Evolutionary conservation across 129 eudicot species (phyloP).

Genomic region (Glebionis coronaria): DNA sequence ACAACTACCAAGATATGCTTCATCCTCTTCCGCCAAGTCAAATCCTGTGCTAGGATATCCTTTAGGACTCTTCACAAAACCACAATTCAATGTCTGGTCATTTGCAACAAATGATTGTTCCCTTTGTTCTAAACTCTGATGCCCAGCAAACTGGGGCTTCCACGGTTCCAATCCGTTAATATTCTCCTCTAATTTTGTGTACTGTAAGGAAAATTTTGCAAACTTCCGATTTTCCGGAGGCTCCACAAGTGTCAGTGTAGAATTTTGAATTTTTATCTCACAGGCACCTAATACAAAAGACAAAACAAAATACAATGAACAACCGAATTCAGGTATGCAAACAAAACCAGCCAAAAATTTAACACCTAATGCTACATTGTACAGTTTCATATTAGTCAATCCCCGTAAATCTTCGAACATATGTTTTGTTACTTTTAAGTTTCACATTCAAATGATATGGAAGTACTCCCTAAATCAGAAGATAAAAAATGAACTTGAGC

Average conservation of each 20-base stretch:
- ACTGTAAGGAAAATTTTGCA: constrained; percentile 77
- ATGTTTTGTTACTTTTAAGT: neutral
- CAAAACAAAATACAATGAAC: constrained; percentile 11
- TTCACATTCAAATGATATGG: neutral
- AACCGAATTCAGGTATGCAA: neutral
- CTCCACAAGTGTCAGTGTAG: constrained; percentile 68
- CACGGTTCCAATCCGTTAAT: constrained; percentile 50
- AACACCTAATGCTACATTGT: constrained; percentile 10
- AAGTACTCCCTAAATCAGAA: neutral
- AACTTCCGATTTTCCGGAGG: constrained; percentile 82
- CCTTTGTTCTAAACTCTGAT: constrained; percentile 75
- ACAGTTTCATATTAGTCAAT: constrained; percentile 18
- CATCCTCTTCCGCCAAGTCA: constrained; percentile 95
- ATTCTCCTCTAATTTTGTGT: constrained; percentile 59
- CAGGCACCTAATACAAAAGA: constrained; percentile 57
- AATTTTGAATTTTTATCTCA: constrained; percentile 75
- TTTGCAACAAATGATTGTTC: constrained; percentile 75
- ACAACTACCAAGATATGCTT: constrained; percentile 80
- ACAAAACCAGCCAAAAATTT: neutral
- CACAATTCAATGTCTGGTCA: constrained; percentile 91
- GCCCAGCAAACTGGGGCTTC: constrained; percentile 95
- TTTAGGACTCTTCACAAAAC: constrained; percentile 86
- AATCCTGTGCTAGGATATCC: constrained; percentile 88
- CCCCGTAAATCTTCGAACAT: neutral
- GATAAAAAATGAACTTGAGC: no score